Evolutionary conservation across 2,329 filamentous ascomycete species (phyloP).

Genomic region (Hypomyces rosellus): DNA sequence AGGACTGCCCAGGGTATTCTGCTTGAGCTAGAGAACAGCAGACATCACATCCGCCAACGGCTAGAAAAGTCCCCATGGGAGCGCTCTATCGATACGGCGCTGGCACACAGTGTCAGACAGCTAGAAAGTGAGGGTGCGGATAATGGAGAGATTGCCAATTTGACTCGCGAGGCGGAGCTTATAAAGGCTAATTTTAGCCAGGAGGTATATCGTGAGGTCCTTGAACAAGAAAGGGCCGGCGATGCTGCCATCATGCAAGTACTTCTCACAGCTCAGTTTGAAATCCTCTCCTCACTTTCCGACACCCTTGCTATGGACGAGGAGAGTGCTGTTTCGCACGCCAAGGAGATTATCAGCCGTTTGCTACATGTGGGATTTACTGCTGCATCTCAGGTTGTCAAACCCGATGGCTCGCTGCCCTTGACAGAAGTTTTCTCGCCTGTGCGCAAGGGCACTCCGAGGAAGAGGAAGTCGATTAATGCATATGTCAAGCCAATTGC

Average conservation of each 20-base stretch:
- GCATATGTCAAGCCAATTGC: conserved; percentile 39
- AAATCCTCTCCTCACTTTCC: conserved; percentile 76
- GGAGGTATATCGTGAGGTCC: conserved; percentile 68
- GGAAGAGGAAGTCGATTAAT: conserved; percentile 54
- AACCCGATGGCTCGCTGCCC: conserved; percentile 67
- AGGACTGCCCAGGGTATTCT: conserved; percentile 86
- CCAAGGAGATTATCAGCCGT: conserved; percentile 68
- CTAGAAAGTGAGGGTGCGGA: conserved; percentile 56
- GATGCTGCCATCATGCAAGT: conserved; percentile 75
- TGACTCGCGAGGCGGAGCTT: conserved; percentile 78
- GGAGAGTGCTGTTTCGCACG: conserved; percentile 73
- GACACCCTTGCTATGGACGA: conserved; percentile 79
- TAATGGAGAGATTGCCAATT: conserved; percentile 57
- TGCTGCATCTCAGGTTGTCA: conserved; percentile 77
- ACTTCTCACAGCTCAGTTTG: conserved; percentile 84
- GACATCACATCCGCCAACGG: conserved; percentile 83
- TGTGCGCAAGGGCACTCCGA: conserved; percentile 67
- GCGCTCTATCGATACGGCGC: conserved; percentile 74
- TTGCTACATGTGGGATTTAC: conserved; percentile 71
- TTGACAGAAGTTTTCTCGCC: conserved; percentile 64
- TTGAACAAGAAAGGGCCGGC: conserved; percentile 77
- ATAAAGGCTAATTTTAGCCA: conserved; percentile 77
- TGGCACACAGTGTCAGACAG: conserved; percentile 77
- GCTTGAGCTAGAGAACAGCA: conserved; percentile 66
- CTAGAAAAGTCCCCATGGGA: conserved; percentile 82